phyloP scores from a whole-genome alignment of 352 stramenopile species.

The Globisporangium apiculatum region DNA sequence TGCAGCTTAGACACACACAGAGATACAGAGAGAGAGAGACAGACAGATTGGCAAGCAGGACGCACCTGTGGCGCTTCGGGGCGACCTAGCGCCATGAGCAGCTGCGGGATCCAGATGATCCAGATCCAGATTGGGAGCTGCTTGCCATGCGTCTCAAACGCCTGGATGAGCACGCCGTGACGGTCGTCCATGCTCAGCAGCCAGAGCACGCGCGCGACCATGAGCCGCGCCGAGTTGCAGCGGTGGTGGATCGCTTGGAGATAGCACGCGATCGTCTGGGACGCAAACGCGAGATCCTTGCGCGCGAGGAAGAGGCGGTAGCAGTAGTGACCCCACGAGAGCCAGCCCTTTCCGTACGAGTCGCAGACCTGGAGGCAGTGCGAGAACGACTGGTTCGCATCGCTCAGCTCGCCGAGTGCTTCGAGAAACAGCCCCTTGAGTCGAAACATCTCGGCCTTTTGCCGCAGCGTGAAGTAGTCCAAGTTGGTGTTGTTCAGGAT shows the following conservation, averaged over 20 bases:
- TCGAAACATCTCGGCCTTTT: constrained; percentile 91
- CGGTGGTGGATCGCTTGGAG: constrained; percentile 91
- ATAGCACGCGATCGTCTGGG: constrained; percentile 91
- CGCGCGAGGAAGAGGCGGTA: constrained; percentile 77
- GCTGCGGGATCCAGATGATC: constrained; percentile 98
- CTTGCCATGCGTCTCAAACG: constrained; percentile 92
- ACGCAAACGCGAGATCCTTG: constrained; percentile 70
- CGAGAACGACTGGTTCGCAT: constrained; percentile 90
- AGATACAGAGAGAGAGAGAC: no score
- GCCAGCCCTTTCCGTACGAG: constrained; percentile 91
- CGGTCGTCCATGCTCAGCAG: constrained; percentile 87
- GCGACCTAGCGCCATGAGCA: constrained; percentile 93
- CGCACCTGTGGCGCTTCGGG: constrained; percentile 79
- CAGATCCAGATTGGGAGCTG: constrained; percentile 97
- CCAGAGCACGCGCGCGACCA: constrained; percentile 90
- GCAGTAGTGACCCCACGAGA: constrained; percentile 92
- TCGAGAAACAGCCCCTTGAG: constrained; percentile 89
- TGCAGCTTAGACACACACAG: no score
- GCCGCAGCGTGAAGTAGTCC: constrained; percentile 88
- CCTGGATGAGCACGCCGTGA: constrained; percentile 58
- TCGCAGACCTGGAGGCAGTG: constrained; percentile 89
- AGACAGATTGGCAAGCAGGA: background rate
- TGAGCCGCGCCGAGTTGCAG: constrained; percentile 81
- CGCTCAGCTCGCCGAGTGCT: constrained; percentile 57
- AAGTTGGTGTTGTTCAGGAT: constrained; percentile 93